A percentile compares a stretch with the other conserved stretches of the same genome.
phyloP scores from a whole-genome alignment of 75 land plant species.

The Sequoiadendron giganteum region DNA sequence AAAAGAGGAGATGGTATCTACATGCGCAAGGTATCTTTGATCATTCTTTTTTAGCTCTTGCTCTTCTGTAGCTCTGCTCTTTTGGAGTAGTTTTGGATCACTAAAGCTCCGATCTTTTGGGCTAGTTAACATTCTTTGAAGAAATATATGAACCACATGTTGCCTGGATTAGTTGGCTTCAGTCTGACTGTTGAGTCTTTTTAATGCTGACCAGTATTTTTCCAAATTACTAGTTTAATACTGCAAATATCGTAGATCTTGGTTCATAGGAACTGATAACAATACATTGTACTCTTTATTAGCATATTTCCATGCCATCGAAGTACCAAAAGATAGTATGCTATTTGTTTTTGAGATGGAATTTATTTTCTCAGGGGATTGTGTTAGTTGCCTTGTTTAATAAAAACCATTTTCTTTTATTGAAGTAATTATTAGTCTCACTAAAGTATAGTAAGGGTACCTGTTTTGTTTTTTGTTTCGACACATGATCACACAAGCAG shows the following conservation, averaged over 20 bases:
- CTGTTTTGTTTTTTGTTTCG: neutral
- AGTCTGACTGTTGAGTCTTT: neutral
- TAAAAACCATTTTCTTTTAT: neutral
- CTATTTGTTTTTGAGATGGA: neutral
- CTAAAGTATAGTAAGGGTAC: neutral
- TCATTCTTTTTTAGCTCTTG: neutral
- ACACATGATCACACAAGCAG: constrained; percentile 15
- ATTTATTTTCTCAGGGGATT: neutral
- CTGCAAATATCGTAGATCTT: neutral
- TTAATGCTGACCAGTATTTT: neutral
- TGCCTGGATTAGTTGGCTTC: neutral
- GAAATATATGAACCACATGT: neutral
- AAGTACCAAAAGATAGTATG: neutral
- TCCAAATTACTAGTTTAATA: neutral
- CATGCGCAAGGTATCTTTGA: constrained; percentile 64
- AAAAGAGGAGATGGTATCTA: constrained; percentile 79
- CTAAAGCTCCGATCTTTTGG: neutral
- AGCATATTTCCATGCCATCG: neutral
- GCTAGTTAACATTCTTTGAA: neutral
- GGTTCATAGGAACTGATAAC: neutral
- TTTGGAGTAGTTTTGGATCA: neutral
- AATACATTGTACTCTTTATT: neutral
- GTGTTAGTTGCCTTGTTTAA: neutral
- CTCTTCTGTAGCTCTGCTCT: neutral
- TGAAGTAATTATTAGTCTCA: neutral